phyloP scores from a whole-genome alignment of 306 rosid species.

The Heteromeles arbutifolia region DNA sequence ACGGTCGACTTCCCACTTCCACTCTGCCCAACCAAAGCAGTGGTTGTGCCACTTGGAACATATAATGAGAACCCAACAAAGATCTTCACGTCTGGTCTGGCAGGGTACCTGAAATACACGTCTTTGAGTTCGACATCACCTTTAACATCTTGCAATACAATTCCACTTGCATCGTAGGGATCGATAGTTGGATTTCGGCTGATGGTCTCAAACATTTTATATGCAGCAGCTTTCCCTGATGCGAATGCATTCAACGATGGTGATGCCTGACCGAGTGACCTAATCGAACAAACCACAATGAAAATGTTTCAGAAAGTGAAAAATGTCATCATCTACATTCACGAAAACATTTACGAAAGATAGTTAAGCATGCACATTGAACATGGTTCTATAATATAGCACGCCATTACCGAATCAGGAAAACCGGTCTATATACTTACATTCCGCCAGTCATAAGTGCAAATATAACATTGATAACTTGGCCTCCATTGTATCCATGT shows the following conservation, averaged over 20 bases:
- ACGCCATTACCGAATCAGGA: not conserved
- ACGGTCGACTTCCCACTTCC: slow-evolving; percentile 96
- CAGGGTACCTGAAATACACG: slow-evolving; percentile 70
- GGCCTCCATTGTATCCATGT: slow-evolving; percentile 68
- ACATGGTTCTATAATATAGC: not conserved
- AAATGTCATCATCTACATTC: not conserved
- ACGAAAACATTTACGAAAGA: not conserved
- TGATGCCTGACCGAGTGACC: slow-evolving; percentile 77
- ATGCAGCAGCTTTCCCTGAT: slow-evolving; percentile 84
- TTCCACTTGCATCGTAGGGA: slow-evolving; percentile 57
- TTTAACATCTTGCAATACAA: slow-evolving; percentile 43
- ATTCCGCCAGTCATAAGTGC: slow-evolving; percentile 80
- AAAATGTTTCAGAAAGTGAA: not conserved
- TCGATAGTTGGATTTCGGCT: slow-evolving; percentile 58
- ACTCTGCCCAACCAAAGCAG: slow-evolving; percentile 90
- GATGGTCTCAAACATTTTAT: slow-evolving; percentile 82
- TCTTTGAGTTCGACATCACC: slow-evolving; percentile 79
- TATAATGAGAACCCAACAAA: slow-evolving; percentile 69
- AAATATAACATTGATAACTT: slow-evolving; percentile 54
- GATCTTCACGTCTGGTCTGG: slow-evolving; percentile 67
- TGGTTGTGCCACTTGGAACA: slow-evolving; percentile 60
- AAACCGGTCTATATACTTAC: slow-evolving; percentile 35
- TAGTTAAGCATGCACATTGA: too few relatives aligned
- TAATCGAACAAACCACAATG: slow-evolving; percentile 9
- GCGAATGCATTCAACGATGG: slow-evolving; percentile 78